Percentiles rank a stretch among this genome's conserved stretches.
Evolutionary conservation across 1,284 basidiomycete species (phyloP).

Genomic region (Ustilago loliicola): DNA sequence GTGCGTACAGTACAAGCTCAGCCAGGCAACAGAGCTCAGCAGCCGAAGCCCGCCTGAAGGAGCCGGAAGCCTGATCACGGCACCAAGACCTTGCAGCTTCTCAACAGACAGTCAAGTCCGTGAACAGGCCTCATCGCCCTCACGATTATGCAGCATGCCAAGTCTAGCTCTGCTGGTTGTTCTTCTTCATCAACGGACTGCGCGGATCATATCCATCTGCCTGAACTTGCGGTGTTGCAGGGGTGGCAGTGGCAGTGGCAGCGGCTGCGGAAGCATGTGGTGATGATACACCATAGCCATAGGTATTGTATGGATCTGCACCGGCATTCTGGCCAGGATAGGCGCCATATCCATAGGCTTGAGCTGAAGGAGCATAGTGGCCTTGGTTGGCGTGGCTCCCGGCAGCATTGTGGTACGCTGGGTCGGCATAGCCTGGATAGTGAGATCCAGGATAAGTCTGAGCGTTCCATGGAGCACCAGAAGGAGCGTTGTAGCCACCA

Average conservation of each 20-base stretch:
- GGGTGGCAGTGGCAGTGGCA: neutral
- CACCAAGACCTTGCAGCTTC: neutral
- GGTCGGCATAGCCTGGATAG: slow-evolving; percentile 30
- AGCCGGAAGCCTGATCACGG: too few species aligned
- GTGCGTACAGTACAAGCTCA: neutral
- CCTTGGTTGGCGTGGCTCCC: slow-evolving; percentile 5
- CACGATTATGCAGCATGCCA: neutral
- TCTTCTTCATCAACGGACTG: slow-evolving; percentile 33
- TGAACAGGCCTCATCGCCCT: neutral
- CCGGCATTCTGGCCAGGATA: slow-evolving; percentile 17
- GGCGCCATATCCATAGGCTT: slow-evolving; percentile 11
- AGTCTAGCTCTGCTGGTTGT: neutral
- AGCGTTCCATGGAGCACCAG: slow-evolving; percentile 16
- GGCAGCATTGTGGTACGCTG: neutral
- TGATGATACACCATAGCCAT: slow-evolving; percentile 23
- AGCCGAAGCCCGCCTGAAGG: neutral
- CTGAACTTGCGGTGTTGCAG: slow-evolving; percentile 11
- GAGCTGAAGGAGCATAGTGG: slow-evolving; percentile 19
- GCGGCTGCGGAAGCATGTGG: slow-evolving; percentile 4
- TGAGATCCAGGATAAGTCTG: slow-evolving; percentile 34
- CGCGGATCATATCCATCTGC: slow-evolving; percentile 43
- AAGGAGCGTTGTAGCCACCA: slow-evolving; percentile 17
- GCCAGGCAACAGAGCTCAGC: neutral
- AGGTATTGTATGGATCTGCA: slow-evolving; percentile 29
- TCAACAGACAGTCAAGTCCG: neutral